Conservation (phyloP, 2,329 filamentous ascomycete genomes). For the Pseudogymnoascus sp. region DNA sequence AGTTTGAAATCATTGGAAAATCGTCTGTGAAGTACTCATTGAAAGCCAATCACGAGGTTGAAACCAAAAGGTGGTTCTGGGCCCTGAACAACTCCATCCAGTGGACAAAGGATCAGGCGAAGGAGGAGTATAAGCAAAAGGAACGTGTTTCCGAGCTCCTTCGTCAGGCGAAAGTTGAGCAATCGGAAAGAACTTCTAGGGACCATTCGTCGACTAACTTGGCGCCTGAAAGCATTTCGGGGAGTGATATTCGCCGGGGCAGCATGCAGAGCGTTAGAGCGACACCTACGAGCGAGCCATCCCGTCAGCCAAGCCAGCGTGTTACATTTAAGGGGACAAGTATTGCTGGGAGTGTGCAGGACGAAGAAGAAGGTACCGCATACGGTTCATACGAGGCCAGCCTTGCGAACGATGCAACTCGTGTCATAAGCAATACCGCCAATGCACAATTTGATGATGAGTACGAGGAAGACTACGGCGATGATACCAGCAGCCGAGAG, state of each 20-base stretch:
- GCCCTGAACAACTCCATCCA: slow-evolving; percentile 97
- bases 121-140: slow-evolving; percentile 74
- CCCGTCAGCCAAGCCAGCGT: slow-evolving; percentile 23
- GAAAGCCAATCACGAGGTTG: slow-evolving; percentile 95
- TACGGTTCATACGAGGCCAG: slow-evolving; percentile 52
- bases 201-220: slow-evolving; percentile 29
- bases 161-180: slow-evolving; percentile 72
- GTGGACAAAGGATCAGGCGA: slow-evolving; percentile 94
- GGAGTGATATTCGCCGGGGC: slow-evolving; percentile 37
- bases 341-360: slow-evolving; percentile 35
- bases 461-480: slow-evolving; percentile 68
- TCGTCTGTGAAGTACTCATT: slow-evolving; percentile 97
- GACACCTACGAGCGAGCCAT: slow-evolving; percentile 17
- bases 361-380: slow-evolving; percentile 43
- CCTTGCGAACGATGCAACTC: slow-evolving; percentile 33
- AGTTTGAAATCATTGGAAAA: slow-evolving; percentile 96
- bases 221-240: slow-evolving; percentile 19
- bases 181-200: slow-evolving; percentile 46
- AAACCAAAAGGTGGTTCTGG: slow-evolving; percentile 99
- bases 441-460: slow-evolving; percentile 42
- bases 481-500: slow-evolving; percentile 73
- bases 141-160: slow-evolving; percentile 68
- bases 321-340: slow-evolving; percentile 25
- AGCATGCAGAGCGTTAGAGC: slow-evolving; percentile 32
- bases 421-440: slow-evolving; percentile 21